A percentile compares a stretch with the other conserved stretches of the same genome.
These are phyloP conservation scores for Eimeria sp. DNA, from an alignment of 169 alveolate species.

Conservation along the genomic window DNA sequence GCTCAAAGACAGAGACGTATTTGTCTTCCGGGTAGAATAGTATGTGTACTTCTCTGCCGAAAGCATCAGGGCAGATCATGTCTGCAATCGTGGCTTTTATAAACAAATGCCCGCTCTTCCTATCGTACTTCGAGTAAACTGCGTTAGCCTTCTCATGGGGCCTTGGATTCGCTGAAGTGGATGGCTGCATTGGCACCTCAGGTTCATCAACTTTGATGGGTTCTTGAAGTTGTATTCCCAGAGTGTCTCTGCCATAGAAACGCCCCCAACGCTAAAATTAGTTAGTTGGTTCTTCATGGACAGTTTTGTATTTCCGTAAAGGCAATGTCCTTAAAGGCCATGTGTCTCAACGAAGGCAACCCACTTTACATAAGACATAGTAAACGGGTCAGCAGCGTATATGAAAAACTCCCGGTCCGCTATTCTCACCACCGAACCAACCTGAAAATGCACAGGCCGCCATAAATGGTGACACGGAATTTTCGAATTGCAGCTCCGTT, in stretches of 20 bases:
- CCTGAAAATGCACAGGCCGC: background rate
- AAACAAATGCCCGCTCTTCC: background rate
- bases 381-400: slow-evolving; percentile 56
- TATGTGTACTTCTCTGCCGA: slow-evolving; percentile 24
- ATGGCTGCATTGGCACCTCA: background rate
- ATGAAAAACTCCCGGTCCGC: slow-evolving; percentile 70
- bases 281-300: background rate
- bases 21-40: slow-evolving; percentile 36
- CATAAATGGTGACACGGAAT: background rate
- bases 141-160: background rate
- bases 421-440: slow-evolving; percentile 35
- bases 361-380: slow-evolving; percentile 35
- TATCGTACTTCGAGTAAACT: background rate
- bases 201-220: slow-evolving; percentile 10
- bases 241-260: background rate
- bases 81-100: slow-evolving; percentile 2
- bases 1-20: slow-evolving; percentile 48
- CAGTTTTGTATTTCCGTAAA: background rate
- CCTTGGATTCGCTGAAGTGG: slow-evolving; percentile 7
- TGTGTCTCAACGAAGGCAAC: background rate
- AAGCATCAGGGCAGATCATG: slow-evolving; percentile 6
- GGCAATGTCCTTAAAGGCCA: background rate
- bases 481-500: background rate
- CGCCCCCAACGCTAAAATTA: background rate
- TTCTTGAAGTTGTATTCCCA: slow-evolving; percentile 31